A percentile compares a stretch with the other conserved stretches of the same genome.
phyloP scores from a whole-genome alignment of 2,329 filamentous ascomycete species.

The Pseudocercospora eumusae region DNA sequence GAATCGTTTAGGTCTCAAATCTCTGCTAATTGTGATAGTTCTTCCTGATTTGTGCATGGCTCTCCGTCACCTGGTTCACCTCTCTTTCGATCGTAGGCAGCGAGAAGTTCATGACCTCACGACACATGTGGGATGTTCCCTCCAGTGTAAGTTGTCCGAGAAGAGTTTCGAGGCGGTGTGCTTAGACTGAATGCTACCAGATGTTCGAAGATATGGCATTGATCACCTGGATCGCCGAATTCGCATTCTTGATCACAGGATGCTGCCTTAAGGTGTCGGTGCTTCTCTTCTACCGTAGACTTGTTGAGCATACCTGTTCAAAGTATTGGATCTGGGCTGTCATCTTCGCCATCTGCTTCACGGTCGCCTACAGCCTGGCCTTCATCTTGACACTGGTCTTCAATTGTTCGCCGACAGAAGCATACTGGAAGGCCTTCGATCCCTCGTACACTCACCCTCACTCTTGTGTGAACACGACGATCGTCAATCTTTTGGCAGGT shows the following conservation, averaged over 20 bases:
- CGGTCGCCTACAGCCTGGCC: constrained; percentile 42
- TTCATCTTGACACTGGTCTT: constrained; percentile 42
- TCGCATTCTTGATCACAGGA: constrained; percentile 38
- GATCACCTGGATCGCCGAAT: constrained; percentile 40
- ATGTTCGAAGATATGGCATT: constrained; percentile 28
- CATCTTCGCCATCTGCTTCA: constrained; percentile 43
- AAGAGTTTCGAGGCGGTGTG: not conserved
- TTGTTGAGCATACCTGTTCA: constrained; percentile 42
- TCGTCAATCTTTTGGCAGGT: constrained; percentile 42
- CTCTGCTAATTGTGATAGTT: constrained; percentile 8
- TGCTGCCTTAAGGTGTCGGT: constrained; percentile 43
- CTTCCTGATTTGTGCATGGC: constrained; percentile 31
- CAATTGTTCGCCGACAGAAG: constrained; percentile 45
- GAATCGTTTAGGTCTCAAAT: not conserved
- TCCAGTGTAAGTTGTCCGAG: constrained; percentile 15
- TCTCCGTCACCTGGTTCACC: constrained; percentile 31
- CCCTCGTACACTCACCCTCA: constrained; percentile 40
- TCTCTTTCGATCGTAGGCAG: constrained; percentile 28
- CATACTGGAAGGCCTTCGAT: constrained; percentile 46
- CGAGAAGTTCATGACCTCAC: constrained; percentile 36
- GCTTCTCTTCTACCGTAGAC: constrained; percentile 47
- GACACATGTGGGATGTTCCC: constrained; percentile 43
- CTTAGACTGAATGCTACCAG: not conserved
- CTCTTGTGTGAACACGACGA: constrained; percentile 43
- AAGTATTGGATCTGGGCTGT: constrained; percentile 43